phyloP scores from a whole-genome alignment of 352 stramenopile species.

The Pythium rhizo-oryzae region DNA sequence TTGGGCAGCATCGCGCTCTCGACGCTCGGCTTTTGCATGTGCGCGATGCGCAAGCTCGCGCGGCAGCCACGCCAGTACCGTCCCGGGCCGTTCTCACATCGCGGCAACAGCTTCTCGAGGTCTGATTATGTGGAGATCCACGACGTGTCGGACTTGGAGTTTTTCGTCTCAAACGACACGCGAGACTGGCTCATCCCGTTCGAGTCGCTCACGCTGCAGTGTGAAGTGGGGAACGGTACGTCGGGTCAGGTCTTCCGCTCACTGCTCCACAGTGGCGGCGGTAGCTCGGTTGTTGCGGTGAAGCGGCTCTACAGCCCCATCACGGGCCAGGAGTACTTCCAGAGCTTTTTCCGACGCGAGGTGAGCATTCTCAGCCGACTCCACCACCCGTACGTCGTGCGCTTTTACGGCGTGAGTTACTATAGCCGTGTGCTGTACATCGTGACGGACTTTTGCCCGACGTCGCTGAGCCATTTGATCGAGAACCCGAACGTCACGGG shows the following conservation, averaged over 20 bases:
- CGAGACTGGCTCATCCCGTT: constrained; percentile 92
- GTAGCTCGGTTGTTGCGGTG: constrained; percentile 84
- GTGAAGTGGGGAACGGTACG: constrained; percentile 87
- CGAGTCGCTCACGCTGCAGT: constrained; percentile 84
- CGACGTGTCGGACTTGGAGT: constrained; percentile 85
- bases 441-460: constrained; percentile 90
- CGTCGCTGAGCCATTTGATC: constrained; percentile 78
- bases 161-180: constrained; percentile 87
- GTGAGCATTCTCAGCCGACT: constrained; percentile 86
- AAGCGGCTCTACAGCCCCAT: constrained; percentile 89
- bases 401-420: constrained; percentile 91
- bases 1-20: constrained; percentile 79
- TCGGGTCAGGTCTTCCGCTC: constrained; percentile 89
- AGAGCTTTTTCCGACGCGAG: constrained; percentile 90
- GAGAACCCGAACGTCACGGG: constrained; percentile 75
- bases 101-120: constrained; percentile 67
- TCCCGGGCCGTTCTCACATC: constrained; percentile 42
- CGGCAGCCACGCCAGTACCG: constrained; percentile 66
- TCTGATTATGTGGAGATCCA: constrained; percentile 89
- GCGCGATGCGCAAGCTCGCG: constrained; percentile 78
- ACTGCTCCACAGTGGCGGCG: constrained; percentile 80
- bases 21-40: constrained; percentile 87
- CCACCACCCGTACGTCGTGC: constrained; percentile 89
- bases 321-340: constrained; percentile 89
- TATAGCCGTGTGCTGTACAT: constrained; percentile 92